Evolutionary conservation across 306 rosid genomes (phyloP).

Genomic region (Leucaena leucocephala): DNA sequence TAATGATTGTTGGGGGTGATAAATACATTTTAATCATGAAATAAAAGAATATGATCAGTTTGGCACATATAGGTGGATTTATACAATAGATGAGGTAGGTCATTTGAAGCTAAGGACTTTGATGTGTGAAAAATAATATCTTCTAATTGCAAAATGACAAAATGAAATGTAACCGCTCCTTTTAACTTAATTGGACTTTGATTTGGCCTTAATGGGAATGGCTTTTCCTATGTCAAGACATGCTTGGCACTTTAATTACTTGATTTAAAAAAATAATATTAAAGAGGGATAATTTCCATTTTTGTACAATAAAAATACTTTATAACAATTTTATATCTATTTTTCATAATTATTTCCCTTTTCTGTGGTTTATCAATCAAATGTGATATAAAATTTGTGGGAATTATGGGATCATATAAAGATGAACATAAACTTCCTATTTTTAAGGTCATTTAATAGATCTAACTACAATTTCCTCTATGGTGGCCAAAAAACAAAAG

Average conservation of each 20-base stretch:
- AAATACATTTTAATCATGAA: background rate
- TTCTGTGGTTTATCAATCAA: background rate
- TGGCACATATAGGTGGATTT: background rate
- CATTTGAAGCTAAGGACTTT: too few species aligned
- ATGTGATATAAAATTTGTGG: background rate
- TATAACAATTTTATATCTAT: background rate
- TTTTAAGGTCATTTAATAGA: background rate
- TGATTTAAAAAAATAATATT: background rate
- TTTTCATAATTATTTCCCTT: background rate
- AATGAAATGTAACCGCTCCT: conserved; percentile 26
- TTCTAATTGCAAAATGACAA: conserved; percentile 38
- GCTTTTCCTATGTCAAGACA: background rate
- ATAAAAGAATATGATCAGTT: background rate
- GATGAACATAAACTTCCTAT: background rate
- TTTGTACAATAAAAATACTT: background rate
- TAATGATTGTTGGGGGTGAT: background rate
- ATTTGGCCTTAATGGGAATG: background rate
- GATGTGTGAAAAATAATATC: conserved; percentile 11
- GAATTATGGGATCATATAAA: background rate
- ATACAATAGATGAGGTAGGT: background rate
- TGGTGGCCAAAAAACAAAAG: too few species aligned
- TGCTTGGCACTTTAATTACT: background rate
- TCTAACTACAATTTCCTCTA: too few species aligned
- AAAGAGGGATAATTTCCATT: background rate
- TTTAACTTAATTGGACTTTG: conserved; percentile 9